Base-by-base conservation (phyloP, 2,329 filamentous ascomycete genomes). In the Trichoderma harzianum region DNA sequence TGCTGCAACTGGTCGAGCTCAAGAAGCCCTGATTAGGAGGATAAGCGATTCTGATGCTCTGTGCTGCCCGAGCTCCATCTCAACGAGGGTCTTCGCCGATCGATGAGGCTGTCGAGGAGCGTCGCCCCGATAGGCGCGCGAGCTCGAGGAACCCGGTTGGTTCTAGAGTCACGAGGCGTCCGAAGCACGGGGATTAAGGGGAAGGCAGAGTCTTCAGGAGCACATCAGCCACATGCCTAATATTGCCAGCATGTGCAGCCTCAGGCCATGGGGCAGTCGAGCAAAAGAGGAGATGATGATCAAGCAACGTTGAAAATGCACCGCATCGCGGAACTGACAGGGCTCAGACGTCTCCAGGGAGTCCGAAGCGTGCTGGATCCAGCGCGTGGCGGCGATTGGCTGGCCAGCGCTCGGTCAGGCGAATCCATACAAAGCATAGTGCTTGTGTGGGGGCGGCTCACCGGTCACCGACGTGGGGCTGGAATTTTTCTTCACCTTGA, bases 401-500 rank as follows among this genome's bases (percentile, higher is more conserved):
- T 70, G 67, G 39, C 30, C 32, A 32, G 60, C 21, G 34, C 30
- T 71, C 71, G 74, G 68, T 72, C 72, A 74, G 64, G 43, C 70
- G 36, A 60, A 66, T 65, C 71, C 26, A 60, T 24, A 60, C 57
- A 60, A 34, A 60, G 57, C 55, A 62, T 64, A 69, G 34, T 72
- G 62, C 26, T 71, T 57, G 62, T 62, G 68, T 71, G 72, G 72
- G 55, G 55, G 68, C 28, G 3, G 21, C 47, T 71, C 69, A 71
- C 72, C 72, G 63, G 39, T 55, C 62, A 71, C 72, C 72, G 62
- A 68, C 5, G 55, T 68, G 72, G 72, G 69, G 69, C 62, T 58
- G 47, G n/a, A 30, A 68, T 73, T 71, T 73, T 73, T 73, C 72
- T 71, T 73, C 72, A 73, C 72, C 72, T 73, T 73, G 69, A 73